Evolutionary conservation across 208 protist genomes (phyloP).

Genomic region (Leishmania turanica): DNA sequence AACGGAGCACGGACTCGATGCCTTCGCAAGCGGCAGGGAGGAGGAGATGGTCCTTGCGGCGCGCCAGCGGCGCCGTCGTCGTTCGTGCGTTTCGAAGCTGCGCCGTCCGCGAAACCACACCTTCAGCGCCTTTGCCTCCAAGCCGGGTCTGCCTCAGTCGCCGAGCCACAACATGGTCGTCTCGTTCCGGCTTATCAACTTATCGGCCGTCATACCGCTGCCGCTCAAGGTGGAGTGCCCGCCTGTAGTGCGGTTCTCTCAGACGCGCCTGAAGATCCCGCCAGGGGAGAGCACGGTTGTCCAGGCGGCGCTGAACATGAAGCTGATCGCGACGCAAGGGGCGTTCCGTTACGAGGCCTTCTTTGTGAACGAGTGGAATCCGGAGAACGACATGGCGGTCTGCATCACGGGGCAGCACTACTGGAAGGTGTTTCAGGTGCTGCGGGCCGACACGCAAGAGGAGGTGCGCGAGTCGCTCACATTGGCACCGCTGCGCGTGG

Average conservation of each 20-base stretch:
- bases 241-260: constrained; percentile 67
- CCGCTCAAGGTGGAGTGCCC: constrained; percentile 76
- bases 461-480: constrained; percentile 59
- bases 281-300: constrained; percentile 54
- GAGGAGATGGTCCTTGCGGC: constrained; percentile 21
- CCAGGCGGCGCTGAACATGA: constrained; percentile 59
- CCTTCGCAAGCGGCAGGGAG: constrained; percentile 3
- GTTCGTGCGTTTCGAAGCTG: constrained; percentile 16
- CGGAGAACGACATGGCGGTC: constrained; percentile 88
- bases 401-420: constrained; percentile 81
- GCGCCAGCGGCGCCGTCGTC: constrained; percentile 22
- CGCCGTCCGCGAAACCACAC: constrained; percentile 25
- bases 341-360: constrained; percentile 76
- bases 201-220: constrained; percentile 72
- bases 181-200: constrained; percentile 53
- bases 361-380: constrained; percentile 87
- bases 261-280: constrained; percentile 58
- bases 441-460: constrained; percentile 44
- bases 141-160: constrained; percentile 12
- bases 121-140: constrained; percentile 17
- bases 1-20: not conserved
- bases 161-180: constrained; percentile 22
- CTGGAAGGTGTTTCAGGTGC: constrained; percentile 81
- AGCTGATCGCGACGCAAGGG: constrained; percentile 72
- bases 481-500: constrained; percentile 58